Evolutionary conservation across 2,329 filamentous ascomycete species (phyloP).

Genomic region (Helicocarpus griseus): DNA sequence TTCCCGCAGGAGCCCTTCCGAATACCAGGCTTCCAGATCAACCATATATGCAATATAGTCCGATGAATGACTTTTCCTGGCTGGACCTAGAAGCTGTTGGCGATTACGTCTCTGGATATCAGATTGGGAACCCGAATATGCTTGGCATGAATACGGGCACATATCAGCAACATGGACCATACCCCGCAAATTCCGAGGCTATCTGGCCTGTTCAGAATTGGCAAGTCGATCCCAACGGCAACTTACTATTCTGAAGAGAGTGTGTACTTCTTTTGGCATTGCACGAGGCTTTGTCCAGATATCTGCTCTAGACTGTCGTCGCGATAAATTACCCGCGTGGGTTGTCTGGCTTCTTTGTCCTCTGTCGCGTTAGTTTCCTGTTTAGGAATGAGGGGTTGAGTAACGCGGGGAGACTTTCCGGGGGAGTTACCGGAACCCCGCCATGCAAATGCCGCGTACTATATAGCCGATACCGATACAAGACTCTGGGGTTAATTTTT

Average conservation of each 20-base stretch:
- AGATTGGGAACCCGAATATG: slow-evolving; percentile 24
- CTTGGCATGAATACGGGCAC: slow-evolving; percentile 28
- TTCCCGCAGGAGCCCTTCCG: slow-evolving; percentile 18
- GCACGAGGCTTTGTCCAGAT: too few species aligned
- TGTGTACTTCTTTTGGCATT: too few species aligned
- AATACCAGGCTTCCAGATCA: slow-evolving; percentile 26
- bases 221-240: slow-evolving; percentile 28
- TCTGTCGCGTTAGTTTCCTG: slow-evolving; percentile 4
- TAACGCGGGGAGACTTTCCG: neutral
- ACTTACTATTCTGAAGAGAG: slow-evolving; percentile 15
- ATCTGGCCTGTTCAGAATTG: slow-evolving; percentile 32
- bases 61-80: slow-evolving; percentile 52
- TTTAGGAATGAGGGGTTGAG: slow-evolving; percentile 4
- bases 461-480: too few species aligned
- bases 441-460: too few species aligned
- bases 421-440: neutral
- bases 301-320: too few species aligned
- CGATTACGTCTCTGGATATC: slow-evolving; percentile 44
- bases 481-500: too few species aligned
- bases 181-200: slow-evolving; percentile 21
- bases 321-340: too few species aligned
- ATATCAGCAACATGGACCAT: slow-evolving; percentile 24
- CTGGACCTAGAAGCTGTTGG: slow-evolving; percentile 51
- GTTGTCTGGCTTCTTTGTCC: neutral
- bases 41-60: slow-evolving; percentile 32